These are phyloP conservation scores for Chaetomium tenue DNA, from an alignment of 495 filamentous ascomycete genomes.

Conservation along the genomic window DNA sequence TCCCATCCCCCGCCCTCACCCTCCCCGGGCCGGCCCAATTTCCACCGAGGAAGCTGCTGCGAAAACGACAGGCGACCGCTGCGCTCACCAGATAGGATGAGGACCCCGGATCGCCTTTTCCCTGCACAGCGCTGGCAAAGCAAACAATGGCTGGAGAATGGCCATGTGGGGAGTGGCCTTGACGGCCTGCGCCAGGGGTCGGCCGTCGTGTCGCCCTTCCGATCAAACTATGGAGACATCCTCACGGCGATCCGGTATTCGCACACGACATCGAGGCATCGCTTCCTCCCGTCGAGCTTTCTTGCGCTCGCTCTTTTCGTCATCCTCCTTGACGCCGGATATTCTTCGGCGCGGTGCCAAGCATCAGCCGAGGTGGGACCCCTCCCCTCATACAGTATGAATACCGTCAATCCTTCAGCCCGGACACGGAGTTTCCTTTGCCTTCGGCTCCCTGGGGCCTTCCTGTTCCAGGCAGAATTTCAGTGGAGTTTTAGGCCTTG, in stretches of 20 bases:
- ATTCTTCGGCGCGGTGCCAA: constrained; percentile 20
- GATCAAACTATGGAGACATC: background rate
- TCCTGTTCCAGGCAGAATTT: background rate
- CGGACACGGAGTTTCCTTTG: constrained; percentile 17
- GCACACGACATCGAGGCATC: background rate
- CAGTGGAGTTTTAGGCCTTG: constrained; percentile 19
- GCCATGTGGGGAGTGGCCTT: background rate
- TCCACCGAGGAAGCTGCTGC: background rate
- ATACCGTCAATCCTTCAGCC: background rate
- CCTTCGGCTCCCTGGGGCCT: background rate
- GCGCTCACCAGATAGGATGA: background rate
- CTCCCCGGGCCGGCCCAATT: background rate
- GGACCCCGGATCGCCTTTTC: background rate
- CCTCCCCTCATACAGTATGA: constrained; percentile 3
- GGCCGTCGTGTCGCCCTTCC: background rate
- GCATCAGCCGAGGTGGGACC: constrained; percentile 3
- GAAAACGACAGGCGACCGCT: background rate
- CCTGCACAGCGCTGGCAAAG: constrained; percentile 8
- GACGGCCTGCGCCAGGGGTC: background rate
- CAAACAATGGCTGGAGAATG: background rate
- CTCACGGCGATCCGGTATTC: background rate
- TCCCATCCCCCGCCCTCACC: background rate
- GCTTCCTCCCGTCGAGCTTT: background rate
- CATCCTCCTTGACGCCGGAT: background rate
- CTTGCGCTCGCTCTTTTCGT: background rate